Conservation (phyloP, 2,329 filamentous ascomycete genomes). For the Arthroderma sp. region DNA sequence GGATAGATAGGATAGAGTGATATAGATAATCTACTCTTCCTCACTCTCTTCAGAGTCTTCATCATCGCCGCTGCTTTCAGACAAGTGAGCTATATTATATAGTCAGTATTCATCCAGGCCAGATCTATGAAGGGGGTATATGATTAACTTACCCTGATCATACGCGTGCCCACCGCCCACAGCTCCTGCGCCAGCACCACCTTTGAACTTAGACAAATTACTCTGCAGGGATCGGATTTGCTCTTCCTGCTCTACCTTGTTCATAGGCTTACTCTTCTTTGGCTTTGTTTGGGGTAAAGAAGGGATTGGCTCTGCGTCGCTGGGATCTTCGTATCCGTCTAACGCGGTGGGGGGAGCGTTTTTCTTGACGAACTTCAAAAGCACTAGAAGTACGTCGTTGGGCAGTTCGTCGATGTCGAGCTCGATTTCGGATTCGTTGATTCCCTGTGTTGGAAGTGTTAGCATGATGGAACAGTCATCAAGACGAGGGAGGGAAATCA, state of each 20-base stretch:
- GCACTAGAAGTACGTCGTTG: constrained; percentile 35
- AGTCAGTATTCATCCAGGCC: constrained; percentile 7
- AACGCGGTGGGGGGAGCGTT: constrained; percentile 31
- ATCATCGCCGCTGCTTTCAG: constrained; percentile 38
- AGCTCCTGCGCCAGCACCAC: constrained; percentile 22
- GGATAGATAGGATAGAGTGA: neutral
- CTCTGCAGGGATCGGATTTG: constrained; percentile 39
- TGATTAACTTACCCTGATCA: constrained; percentile 23
- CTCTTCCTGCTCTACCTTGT: constrained; percentile 40
- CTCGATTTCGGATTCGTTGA: constrained; percentile 37
- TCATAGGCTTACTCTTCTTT: constrained; percentile 44
- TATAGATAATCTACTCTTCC: constrained; percentile 31
- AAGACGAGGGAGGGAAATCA: constrained; percentile 4
- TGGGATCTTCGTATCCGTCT: constrained; percentile 31
- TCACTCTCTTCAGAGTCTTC: constrained; percentile 40
- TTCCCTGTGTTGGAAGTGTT: constrained; percentile 23
- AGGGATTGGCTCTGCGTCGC: constrained; percentile 21
- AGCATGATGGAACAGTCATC: constrained; percentile 3
- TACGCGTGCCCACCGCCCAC: constrained; percentile 22
- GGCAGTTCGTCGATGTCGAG: constrained; percentile 40
- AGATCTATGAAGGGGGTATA: neutral
- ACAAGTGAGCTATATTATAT: constrained; percentile 20
- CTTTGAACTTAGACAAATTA: constrained; percentile 36
- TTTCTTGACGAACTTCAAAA: constrained; percentile 39
- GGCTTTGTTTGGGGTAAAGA: constrained; percentile 31